Conservation (phyloP, 805 yeast genomes). For the Scheffersomyces amazonensis region DNA sequence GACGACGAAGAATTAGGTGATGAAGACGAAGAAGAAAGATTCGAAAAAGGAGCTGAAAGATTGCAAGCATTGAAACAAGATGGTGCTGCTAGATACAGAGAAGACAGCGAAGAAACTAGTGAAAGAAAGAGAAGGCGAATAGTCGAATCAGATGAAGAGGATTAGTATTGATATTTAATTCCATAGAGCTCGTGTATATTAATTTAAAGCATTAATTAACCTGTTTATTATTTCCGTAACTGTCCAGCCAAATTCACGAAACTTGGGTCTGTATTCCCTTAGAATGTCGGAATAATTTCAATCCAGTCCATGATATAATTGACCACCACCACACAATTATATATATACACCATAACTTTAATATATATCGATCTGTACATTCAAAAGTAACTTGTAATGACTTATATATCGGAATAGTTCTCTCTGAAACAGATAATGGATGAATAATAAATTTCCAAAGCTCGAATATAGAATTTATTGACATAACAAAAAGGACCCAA, state of each 20-base stretch:
- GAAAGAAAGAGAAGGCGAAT: conserved; percentile 46
- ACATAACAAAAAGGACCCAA: conserved; percentile 30
- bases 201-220: too few relatives aligned
- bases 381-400: conserved; percentile 13
- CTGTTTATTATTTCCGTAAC: too few relatives aligned
- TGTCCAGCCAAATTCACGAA: too few relatives aligned
- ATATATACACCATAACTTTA: conserved; percentile 38
- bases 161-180: conserved; percentile 8
- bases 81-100: conserved; percentile 50
- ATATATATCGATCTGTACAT: conserved; percentile 25
- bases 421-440: conserved; percentile 20
- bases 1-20: conserved; percentile 35
- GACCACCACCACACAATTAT: conserved; percentile 62
- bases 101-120: conserved; percentile 14
- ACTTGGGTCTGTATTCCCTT: conserved; percentile 46
- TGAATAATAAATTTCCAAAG: conserved; percentile 32
- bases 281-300: conserved; percentile 78
- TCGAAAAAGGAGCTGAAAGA: conserved; percentile 56
- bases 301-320: conserved; percentile 70
- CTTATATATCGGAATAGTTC: conserved; percentile 9
- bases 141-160: conserved; percentile 52
- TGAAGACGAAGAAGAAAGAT: conserved; percentile 44
- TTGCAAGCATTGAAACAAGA: conserved; percentile 52
- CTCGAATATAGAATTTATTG: conserved; percentile 33
- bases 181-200: too few relatives aligned